phyloP scores from a whole-genome alignment of 1,284 basidiomycete species.

The Ustilago xerochloae region DNA sequence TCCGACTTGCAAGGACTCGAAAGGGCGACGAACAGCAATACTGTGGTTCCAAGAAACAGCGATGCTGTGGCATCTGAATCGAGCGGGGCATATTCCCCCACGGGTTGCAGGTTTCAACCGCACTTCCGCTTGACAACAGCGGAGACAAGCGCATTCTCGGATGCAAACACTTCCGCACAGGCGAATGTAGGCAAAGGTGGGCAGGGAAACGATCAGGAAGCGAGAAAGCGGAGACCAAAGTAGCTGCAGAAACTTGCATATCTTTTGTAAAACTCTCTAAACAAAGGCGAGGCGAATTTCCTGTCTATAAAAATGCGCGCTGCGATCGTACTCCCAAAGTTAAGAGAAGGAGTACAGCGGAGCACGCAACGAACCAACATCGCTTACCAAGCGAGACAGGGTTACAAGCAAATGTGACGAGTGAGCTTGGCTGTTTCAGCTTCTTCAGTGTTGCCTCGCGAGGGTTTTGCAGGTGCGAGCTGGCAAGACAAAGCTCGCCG shows the following conservation, averaged over 20 bases:
- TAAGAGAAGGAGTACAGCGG: slow-evolving; percentile 6
- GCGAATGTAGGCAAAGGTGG: not conserved
- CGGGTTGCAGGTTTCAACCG: not conserved
- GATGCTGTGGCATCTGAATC: too few species aligned
- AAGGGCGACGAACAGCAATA: not conserved
- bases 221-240: not conserved
- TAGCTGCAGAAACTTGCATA: not conserved
- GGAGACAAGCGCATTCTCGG: slow-evolving; percentile 9
- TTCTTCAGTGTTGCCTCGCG: not conserved
- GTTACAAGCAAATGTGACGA: slow-evolving; percentile 5
- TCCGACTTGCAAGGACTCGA: not conserved
- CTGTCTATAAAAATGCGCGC: not conserved
- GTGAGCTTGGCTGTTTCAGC: not conserved
- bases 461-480: not conserved
- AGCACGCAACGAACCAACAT: not conserved
- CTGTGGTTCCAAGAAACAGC: too few species aligned
- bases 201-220: not conserved
- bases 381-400: slow-evolving; percentile 19
- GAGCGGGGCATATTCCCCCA: not conserved
- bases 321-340: not conserved
- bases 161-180: not conserved
- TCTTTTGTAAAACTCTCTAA: not conserved
- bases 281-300: not conserved
- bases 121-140: not conserved
- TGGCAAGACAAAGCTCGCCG: not conserved